Evolutionary conservation across 371 early-diverging fungal species (phyloP).

Genomic region (Dinochytrium kinnereticum): DNA sequence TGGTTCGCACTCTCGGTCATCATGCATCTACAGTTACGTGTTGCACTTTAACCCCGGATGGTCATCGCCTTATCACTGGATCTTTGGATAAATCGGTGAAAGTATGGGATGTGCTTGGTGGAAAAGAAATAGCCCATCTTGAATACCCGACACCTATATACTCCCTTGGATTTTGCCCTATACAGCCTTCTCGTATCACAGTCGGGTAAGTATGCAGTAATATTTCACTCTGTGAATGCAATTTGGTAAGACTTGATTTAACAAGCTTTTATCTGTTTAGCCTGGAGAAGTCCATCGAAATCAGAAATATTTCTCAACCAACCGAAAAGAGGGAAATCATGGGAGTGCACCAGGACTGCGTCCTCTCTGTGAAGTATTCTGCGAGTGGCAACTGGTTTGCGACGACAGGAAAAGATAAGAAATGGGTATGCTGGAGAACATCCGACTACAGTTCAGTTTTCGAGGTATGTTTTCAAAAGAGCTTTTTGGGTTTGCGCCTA

Average conservation of each 20-base stretch:
- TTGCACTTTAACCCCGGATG: conserved; percentile 26
- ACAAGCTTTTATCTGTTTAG: too few species aligned
- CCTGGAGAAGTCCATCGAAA: conserved; percentile 20
- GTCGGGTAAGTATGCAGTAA: conserved; percentile 33
- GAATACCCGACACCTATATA: conserved; percentile 13
- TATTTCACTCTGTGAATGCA: too few species aligned
- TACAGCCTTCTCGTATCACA: conserved; percentile 17
- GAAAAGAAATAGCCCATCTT: conserved; percentile 5
- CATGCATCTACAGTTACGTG: conserved; percentile 31
- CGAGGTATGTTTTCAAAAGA: not conserved
- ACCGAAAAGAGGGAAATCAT: not conserved
- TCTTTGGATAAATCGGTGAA: conserved; percentile 31
- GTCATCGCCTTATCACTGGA: conserved; percentile 22
- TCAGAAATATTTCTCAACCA: not conserved
- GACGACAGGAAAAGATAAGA: conserved; percentile 28
- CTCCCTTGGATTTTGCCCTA: conserved; percentile 22
- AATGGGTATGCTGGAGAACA: conserved; percentile 24
- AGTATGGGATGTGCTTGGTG: conserved; percentile 34
- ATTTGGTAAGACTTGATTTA: too few species aligned
- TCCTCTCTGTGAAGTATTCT: conserved; percentile 22
- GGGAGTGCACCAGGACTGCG: conserved; percentile 22
- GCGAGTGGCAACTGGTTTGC: conserved; percentile 22
- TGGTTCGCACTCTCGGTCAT: conserved; percentile 15
- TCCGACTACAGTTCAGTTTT: not conserved
- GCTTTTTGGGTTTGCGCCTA: not conserved